phyloP scores from a whole-genome alignment of 495 filamentous ascomycete species.

The Aspergillus kassunensis region DNA sequence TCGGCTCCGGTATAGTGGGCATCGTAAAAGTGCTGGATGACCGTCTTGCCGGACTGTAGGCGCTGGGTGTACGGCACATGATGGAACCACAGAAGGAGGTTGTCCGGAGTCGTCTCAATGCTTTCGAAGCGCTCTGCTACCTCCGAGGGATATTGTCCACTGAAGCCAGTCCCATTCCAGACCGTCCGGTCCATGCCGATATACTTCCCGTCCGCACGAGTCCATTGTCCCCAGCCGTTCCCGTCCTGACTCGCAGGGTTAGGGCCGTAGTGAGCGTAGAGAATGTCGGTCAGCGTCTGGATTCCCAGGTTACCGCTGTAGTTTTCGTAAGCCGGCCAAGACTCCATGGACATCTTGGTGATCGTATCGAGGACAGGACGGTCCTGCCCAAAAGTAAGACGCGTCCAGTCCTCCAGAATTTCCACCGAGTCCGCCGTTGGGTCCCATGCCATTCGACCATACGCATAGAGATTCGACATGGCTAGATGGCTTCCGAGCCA shows the following conservation, averaged over 20 bases:
- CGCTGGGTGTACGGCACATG: conserved; percentile 65
- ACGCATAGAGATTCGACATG: conserved; percentile 72
- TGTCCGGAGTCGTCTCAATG: conserved; percentile 61
- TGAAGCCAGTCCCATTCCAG: conserved; percentile 58
- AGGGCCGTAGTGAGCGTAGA: conserved; percentile 63
- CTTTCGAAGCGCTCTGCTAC: conserved; percentile 53
- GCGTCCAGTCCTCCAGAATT: conserved; percentile 61
- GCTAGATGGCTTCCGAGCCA: conserved; percentile 67
- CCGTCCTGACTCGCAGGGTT: conserved; percentile 62
- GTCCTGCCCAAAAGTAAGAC: conserved; percentile 59
- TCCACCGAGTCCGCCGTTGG: conserved; percentile 40
- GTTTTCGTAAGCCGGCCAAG: conserved; percentile 68
- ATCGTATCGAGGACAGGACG: conserved; percentile 52
- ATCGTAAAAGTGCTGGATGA: conserved; percentile 76
- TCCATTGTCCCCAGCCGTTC: conserved; percentile 73
- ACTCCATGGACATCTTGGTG: conserved; percentile 61
- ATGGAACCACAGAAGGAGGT: conserved; percentile 72
- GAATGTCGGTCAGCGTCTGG: conserved; percentile 66
- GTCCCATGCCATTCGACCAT: conserved; percentile 63
- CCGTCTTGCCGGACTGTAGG: conserved; percentile 56
- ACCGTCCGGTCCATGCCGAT: conserved; percentile 75
- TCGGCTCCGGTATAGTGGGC: conserved; percentile 61
- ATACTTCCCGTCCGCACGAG: conserved; percentile 51
- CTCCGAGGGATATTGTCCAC: conserved; percentile 63
- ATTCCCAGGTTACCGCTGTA: conserved; percentile 69